phyloP scores from a whole-genome alignment of 202 grass and related monocot genomes.

The Zizania palustris region DNA sequence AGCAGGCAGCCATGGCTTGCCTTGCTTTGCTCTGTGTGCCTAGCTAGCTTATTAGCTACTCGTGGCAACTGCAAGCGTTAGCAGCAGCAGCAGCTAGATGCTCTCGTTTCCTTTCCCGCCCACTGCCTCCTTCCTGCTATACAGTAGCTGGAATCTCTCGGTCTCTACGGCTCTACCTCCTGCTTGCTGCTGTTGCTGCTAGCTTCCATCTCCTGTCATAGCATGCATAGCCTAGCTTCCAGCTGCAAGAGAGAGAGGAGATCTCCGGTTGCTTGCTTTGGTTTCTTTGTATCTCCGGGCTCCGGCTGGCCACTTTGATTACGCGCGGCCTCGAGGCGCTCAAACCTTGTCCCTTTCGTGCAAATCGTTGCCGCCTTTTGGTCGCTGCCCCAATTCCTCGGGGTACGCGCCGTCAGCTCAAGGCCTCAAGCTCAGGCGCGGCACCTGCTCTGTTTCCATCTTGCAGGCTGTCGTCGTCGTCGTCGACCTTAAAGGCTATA shows the following conservation, averaged over 20 bases:
- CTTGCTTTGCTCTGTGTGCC: neutral
- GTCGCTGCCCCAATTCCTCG: slow-evolving; percentile 24
- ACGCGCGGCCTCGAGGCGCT: slow-evolving; percentile 11
- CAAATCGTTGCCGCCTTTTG: slow-evolving; percentile 49
- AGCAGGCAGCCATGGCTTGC: slow-evolving; percentile 40
- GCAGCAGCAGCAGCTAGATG: no score
- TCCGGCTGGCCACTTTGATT: slow-evolving; percentile 29
- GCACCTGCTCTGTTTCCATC: slow-evolving; percentile 41
- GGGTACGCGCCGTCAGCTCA: slow-evolving; percentile 27
- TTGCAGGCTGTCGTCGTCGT: slow-evolving; percentile 22
- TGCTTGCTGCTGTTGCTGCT: neutral
- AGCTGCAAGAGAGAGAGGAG: neutral
- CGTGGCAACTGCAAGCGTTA: neutral
- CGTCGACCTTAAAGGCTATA: neutral
- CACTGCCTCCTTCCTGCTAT: neutral
- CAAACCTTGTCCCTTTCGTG: slow-evolving; percentile 29
- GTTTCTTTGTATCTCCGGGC: neutral
- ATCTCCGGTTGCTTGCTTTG: neutral
- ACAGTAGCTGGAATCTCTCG: slow-evolving; percentile 29
- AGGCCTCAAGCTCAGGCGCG: neutral
- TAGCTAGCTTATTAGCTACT: no score
- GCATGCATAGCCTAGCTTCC: no score
- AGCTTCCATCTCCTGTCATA: no score
- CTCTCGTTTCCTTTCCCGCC: no score
- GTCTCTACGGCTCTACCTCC: no score